These are phyloP conservation scores for Aspergillus sparsus DNA, from an alignment of 495 filamentous ascomycete genomes.

Conservation along the genomic window DNA sequence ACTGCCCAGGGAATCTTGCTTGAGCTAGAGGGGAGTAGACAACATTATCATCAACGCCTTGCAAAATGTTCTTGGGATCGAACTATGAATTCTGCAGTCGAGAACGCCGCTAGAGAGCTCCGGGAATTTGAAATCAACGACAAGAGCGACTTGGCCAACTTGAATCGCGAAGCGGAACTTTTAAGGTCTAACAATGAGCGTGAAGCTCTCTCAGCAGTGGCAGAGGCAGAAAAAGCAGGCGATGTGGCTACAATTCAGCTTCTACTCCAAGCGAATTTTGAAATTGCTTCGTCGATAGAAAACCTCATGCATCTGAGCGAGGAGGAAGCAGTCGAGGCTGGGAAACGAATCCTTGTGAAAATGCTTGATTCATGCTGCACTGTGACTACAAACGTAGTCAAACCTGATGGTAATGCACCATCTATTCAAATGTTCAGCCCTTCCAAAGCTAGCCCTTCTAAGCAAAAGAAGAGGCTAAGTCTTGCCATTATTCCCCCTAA, in stretches of 20 bases:
- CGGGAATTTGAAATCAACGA: slow-evolving; percentile 72
- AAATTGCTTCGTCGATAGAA: slow-evolving; percentile 78
- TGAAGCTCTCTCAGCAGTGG: slow-evolving; percentile 72
- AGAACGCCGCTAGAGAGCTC: slow-evolving; percentile 78
- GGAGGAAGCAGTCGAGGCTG: slow-evolving; percentile 74
- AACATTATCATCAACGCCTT: slow-evolving; percentile 83
- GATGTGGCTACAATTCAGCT: slow-evolving; percentile 77
- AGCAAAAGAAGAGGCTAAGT: slow-evolving; percentile 67
- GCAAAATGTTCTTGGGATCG: slow-evolving; percentile 83
- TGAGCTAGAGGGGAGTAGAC: slow-evolving; percentile 84
- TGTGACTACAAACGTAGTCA: slow-evolving; percentile 78
- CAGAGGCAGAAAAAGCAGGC: slow-evolving; percentile 80
- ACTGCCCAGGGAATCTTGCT: slow-evolving; percentile 82
- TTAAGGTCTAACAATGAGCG: slow-evolving; percentile 80
- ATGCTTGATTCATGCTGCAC: slow-evolving; percentile 74
- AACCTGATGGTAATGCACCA: slow-evolving; percentile 77
- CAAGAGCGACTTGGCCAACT: slow-evolving; percentile 65
- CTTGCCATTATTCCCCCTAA: slow-evolving; percentile 39
- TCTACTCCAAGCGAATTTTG: slow-evolving; percentile 86
- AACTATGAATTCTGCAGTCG: slow-evolving; percentile 79
- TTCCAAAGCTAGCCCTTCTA: slow-evolving; percentile 67
- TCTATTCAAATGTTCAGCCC: slow-evolving; percentile 62
- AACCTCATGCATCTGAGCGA: slow-evolving; percentile 79
- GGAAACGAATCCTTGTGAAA: slow-evolving; percentile 74
- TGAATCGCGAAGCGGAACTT: slow-evolving; percentile 80